Evolutionary conservation across 1,284 basidiomycete species (phyloP).

Genomic region (Cutaneotrichosporon mucoides): DNA sequence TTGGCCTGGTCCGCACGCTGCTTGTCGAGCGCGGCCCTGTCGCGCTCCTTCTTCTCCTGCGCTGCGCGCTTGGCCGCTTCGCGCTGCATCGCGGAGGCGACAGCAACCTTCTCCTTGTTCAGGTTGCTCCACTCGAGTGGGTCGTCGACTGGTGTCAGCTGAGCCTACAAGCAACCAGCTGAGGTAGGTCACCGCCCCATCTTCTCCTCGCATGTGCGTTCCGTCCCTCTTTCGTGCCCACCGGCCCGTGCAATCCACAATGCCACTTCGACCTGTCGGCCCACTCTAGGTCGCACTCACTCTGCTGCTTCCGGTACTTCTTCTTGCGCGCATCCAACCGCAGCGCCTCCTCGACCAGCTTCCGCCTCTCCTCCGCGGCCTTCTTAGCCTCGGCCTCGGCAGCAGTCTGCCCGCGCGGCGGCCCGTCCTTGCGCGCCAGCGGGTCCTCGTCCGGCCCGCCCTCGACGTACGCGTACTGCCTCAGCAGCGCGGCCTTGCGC

Average conservation of each 20-base stretch:
- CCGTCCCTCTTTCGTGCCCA: no score
- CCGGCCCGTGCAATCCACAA: no score
- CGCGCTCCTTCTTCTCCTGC: slow-evolving; percentile 37
- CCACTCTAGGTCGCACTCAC: no score
- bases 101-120: slow-evolving; percentile 45
- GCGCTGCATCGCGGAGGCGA: slow-evolving; percentile 36
- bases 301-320: slow-evolving; percentile 42
- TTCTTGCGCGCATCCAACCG: slow-evolving; percentile 44
- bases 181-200: no score
- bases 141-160: slow-evolving; percentile 33
- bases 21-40: slow-evolving; percentile 47
- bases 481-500: slow-evolving; percentile 36
- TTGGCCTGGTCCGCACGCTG: slow-evolving; percentile 46
- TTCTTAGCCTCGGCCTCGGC: slow-evolving; percentile 37
- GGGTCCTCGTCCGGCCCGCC: slow-evolving; percentile 25
- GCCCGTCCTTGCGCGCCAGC: slow-evolving; percentile 8
- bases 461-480: slow-evolving; percentile 48
- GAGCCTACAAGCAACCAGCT: no score
- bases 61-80: slow-evolving; percentile 39
- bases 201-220: no score
- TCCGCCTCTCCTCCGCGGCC: slow-evolving; percentile 39
- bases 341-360: slow-evolving; percentile 40
- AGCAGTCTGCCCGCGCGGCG: slow-evolving; percentile 23
- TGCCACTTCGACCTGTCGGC: no score
- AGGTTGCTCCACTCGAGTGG: slow-evolving; percentile 34